Evolutionary conservation across 2,329 filamentous ascomycete genomes (phyloP).

Genomic region (Ophiostoma sp.): DNA sequence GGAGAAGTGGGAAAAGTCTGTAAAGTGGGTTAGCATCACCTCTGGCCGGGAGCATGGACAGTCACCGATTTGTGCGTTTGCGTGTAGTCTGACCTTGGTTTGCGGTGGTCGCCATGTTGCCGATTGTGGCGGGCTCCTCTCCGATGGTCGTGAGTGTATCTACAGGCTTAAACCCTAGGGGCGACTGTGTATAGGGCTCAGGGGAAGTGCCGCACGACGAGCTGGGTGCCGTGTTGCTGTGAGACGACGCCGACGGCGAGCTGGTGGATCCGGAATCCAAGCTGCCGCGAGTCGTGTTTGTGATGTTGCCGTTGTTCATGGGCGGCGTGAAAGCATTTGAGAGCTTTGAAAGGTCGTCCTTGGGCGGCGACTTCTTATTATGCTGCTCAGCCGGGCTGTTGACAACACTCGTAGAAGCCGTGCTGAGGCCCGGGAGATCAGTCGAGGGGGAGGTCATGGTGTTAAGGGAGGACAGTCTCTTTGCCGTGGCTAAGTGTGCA

Average conservation of each 20-base stretch:
- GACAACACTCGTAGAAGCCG: conserved; percentile 30
- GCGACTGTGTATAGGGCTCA: conserved; percentile 68
- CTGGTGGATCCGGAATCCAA: conserved; percentile 52
- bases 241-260: conserved; percentile 59
- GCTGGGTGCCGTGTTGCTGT: conserved; percentile 53
- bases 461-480: conserved; percentile 17
- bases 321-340: conserved; percentile 55
- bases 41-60: no score
- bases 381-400: conserved; percentile 35
- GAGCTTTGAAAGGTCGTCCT: conserved; percentile 51
- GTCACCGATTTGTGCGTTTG: background rate
- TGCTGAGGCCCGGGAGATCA: conserved; percentile 29
- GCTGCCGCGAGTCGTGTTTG: conserved; percentile 45
- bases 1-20: conserved; percentile 36
- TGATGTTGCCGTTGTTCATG: conserved; percentile 40
- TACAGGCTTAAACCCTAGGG: conserved; percentile 56
- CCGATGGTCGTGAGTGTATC: conserved; percentile 61
- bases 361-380: conserved; percentile 37
- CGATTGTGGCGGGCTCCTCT: conserved; percentile 52
- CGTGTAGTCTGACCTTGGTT: conserved; percentile 34
- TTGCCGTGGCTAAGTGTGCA: conserved; percentile 22
- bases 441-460: conserved; percentile 23
- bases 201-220: conserved; percentile 73
- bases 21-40: background rate
- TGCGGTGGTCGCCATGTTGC: conserved; percentile 35